Evolutionary conservation across 768 basidiomycete genomes (phyloP).

Genomic region (Solioccasus polychromus): DNA sequence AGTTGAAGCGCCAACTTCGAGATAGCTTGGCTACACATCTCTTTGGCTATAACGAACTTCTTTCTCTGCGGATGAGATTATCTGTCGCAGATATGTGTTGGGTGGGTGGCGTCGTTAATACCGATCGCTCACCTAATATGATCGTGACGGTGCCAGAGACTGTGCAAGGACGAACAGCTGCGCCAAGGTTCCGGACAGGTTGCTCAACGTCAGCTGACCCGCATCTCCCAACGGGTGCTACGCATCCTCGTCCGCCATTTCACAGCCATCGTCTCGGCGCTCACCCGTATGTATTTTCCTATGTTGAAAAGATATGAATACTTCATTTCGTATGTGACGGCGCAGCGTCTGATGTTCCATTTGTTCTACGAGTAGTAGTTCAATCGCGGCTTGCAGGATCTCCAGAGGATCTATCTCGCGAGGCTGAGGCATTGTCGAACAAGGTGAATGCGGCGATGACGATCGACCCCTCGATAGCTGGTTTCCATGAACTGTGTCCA

Average conservation of each 20-base stretch:
- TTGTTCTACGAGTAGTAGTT: conserved; percentile 57
- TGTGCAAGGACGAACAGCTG: conserved; percentile 40
- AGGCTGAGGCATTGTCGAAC: conserved; percentile 38
- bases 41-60: conserved; percentile 57
- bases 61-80: conserved; percentile 55
- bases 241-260: conserved; percentile 58
- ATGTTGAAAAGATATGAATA: conserved; percentile 3
- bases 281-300: conserved; percentile 41
- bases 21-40: conserved; percentile 52
- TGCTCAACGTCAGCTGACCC: conserved; percentile 48
- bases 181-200: conserved; percentile 48
- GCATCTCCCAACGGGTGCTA: conserved; percentile 52
- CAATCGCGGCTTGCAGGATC: conserved; percentile 55
- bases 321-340: conserved; percentile 15
- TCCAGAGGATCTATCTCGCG: conserved; percentile 34
- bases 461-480: conserved; percentile 33
- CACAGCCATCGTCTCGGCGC: conserved; percentile 39
- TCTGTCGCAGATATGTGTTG: conserved; percentile 44
- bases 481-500: conserved; percentile 65
- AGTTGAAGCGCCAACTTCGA: conserved; percentile 45
- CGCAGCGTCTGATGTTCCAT: conserved; percentile 61
- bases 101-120: conserved; percentile 27
- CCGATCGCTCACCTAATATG: conserved; percentile 17
- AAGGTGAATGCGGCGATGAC: conserved; percentile 33
- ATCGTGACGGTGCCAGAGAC: conserved; percentile 43